Conservation (phyloP, 1,139 yeast genomes). For the Barnettozyma hawaiiensis region DNA sequence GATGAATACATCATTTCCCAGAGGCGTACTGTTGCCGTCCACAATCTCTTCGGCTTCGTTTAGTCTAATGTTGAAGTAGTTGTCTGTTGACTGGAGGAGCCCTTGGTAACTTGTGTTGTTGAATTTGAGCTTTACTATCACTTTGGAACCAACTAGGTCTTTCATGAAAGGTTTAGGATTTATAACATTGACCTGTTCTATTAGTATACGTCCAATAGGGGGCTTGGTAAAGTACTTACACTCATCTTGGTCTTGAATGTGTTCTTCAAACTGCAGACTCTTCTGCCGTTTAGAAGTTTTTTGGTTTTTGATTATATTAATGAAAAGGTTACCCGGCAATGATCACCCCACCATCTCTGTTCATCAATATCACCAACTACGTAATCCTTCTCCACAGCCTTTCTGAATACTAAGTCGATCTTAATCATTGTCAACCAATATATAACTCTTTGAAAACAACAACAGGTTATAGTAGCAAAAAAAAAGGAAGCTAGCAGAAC, state of each 20-base stretch:
- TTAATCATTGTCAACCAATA: too few relatives aligned
- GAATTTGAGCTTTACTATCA: slow-evolving; percentile 89
- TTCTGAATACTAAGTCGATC: too few relatives aligned
- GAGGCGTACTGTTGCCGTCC: slow-evolving; percentile 48
- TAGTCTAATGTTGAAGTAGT: slow-evolving; percentile 86
- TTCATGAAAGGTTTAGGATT: slow-evolving; percentile 91
- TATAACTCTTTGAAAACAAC: too few relatives aligned
- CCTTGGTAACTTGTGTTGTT: slow-evolving; percentile 90
- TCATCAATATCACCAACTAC: too few relatives aligned
- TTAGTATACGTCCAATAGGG: slow-evolving; percentile 3
- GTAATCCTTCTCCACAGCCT: too few relatives aligned
- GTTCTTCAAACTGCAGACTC: too few relatives aligned
- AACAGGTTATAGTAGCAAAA: background rate
- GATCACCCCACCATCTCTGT: too few relatives aligned
- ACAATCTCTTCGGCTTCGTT: slow-evolving; percentile 63
- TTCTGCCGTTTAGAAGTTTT: too few relatives aligned
- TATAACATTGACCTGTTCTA: slow-evolving; percentile 57
- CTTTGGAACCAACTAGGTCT: slow-evolving; percentile 60
- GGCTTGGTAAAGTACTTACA: background rate
- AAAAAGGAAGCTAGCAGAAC: too few relatives aligned
- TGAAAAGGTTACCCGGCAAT: too few relatives aligned
- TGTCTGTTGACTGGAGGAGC: slow-evolving; percentile 73
- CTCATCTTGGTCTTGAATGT: background rate
- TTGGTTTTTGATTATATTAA: too few relatives aligned
- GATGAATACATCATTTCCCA: slow-evolving; percentile 77